Base-by-base conservation (phyloP, 179 eudicot genomes). In the Corrigiola litoralis region DNA sequence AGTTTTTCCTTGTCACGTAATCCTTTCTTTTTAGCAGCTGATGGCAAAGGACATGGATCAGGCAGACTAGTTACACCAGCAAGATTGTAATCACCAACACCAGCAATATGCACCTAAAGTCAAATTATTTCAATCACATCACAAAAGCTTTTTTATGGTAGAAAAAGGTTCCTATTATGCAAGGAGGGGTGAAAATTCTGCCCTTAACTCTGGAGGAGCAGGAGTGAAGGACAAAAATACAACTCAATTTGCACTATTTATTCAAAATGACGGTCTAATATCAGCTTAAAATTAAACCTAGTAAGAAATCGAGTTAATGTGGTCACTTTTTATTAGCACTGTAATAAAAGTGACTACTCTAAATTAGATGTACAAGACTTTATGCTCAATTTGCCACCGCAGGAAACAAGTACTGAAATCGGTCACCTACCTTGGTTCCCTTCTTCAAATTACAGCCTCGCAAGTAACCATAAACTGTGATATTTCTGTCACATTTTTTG, bases 1-100 rank as follows among this genome's bases (percentile, higher is more conserved):
- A 94, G 81, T 72, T 84, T 90, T 57, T 94, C 99, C 65, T 94
- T 94, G 80, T 94, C 99, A 50, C 99, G 87, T 72, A 94, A 62
- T 58, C 99, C 99, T 80, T 94, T 94, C 85, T 90, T 94, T 65
- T 94, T 94, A 66, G 99, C 97, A 72, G 90, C 96, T 51, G 97
- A 91, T 50, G 99, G 99, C 40, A 94, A 76, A 74, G 99, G 99
- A 62, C 99, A 94, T 46, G 99, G 99, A 77, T 94, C 99, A 58
- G 88, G 77, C 73, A 94, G 70, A 64, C 87, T 81, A 38, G 91
- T 85, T 56, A 88, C 31, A 28, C 87, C 92, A 74, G 88, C 84
- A 59, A 88, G 82, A 77, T 51, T 70, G 67, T 75, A 84, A 74
- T 94, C 97, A 71, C 99, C 99, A 36, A 88, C 99, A 48, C 97